Evolutionary conservation across 2,329 filamentous ascomycete species (phyloP), one percentile per base, ranked within the genome.

Genomic region (Xenoacremonium recifei): DNA sequence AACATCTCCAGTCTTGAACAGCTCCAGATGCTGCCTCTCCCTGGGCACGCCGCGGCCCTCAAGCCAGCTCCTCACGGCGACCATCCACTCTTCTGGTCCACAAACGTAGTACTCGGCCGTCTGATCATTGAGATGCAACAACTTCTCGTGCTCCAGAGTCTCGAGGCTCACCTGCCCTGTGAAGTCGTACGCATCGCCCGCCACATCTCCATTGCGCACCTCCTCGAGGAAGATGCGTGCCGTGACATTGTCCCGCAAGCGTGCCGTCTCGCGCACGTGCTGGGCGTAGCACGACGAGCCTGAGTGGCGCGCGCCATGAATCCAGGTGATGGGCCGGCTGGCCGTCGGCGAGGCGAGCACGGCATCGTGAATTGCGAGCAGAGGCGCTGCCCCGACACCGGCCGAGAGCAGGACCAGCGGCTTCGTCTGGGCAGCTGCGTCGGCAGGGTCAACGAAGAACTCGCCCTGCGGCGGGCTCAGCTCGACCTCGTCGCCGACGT

Each of bases 21-120:
- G 62, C 64, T 90, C 86, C 51, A 87, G 72, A 55, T 82, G 76
- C 40, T 87, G 73, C 50, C 79, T 76, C 21, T 73, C 72, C n/a
- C 64, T 62, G 2, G 69, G 63, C 2, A 89, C 82, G 1, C 83
- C 84, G 41, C 70, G 63, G 3, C 55, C 66, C 51, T 72, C 65
- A 42, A 90, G 67, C 51, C 68, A 72, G 6, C 65, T 62, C 49
- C 78, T 69, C 17, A 78, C 67, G 27, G 79, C 76, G 9, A 73
- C 54, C 87, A 91, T 91, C 70, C 89, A 91, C 6, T 62, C 59
- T 45, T 75, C 72, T 0, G 87, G 86, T 0, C 87, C 87, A 57
- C 87, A 91, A 39, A 88, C 67, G 53, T 79, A 90, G 62, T 89
- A 91, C 55, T 82, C 70, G 1, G 87, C 72, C 32, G 65, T 65